Evolutionary conservation across 2,329 filamentous ascomycete species (phyloP).

Genomic region (Sclerotinia nivalis): DNA sequence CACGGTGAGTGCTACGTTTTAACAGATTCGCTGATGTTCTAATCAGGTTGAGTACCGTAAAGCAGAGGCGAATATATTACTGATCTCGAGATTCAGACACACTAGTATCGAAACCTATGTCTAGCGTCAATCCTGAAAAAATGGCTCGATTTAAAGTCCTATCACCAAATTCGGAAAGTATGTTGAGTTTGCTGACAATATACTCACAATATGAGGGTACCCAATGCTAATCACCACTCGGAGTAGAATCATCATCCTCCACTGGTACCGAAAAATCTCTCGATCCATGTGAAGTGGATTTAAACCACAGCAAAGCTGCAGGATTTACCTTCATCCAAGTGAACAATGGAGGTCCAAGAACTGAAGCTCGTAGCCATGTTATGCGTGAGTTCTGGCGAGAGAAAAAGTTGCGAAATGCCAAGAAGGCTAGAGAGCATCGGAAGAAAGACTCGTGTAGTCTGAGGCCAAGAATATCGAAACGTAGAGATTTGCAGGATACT

Average conservation of each 20-base stretch:
- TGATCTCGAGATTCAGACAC: background rate
- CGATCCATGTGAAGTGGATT: background rate
- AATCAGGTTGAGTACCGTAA: background rate
- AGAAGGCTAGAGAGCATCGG: background rate
- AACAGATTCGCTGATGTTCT: background rate
- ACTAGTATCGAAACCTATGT: background rate
- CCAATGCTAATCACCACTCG: background rate
- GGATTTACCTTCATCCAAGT: constrained; percentile 10
- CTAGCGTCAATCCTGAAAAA: background rate
- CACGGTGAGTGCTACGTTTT: background rate
- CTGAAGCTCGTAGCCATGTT: constrained; percentile 11
- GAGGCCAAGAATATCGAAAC: background rate
- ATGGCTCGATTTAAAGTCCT: background rate
- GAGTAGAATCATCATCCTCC: background rate
- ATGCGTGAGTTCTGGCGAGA: constrained; percentile 17
- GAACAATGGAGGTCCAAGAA: background rate
- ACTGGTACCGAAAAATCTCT: background rate
- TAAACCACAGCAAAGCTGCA: background rate
- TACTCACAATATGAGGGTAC: background rate
- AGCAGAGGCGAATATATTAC: background rate
- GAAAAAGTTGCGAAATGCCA: background rate
- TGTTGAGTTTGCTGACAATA: background rate
- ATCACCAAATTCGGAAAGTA: background rate
- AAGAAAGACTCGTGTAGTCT: background rate
- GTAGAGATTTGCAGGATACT: background rate